Base-by-base conservation (phyloP, 495 filamentous ascomycete genomes). In the Echria macrotheca region DNA sequence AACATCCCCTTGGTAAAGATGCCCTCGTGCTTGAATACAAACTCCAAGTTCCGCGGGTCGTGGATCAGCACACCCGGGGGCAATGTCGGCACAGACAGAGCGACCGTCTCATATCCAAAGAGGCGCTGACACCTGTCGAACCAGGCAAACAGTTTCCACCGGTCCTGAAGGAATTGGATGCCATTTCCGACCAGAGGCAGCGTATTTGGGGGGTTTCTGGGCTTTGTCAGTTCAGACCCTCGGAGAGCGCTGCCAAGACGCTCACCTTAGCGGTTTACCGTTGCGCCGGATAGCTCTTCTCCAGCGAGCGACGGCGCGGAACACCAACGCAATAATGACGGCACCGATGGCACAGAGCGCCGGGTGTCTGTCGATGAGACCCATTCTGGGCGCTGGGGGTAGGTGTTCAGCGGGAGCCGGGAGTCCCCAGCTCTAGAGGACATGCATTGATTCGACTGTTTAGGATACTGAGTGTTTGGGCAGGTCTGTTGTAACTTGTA, bases 61-160 rank as follows among this genome's bases (percentile, higher is more conserved):
- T 78, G 79, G 49, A 82, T 77, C 23, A 82, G 71, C 29, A 81
- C 74, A 0, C 75, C 78, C 1, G 78, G 72, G 8, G 78, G 78
- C 25, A 82, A 55, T 0, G 75, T 75, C 14, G 79, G 79, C 6
- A 82, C 77, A 5, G 64, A 71, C 21, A 82, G 72, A 43, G 77
- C 70, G 44, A 76, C 75, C 0, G 79, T 81, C 58, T 75, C 74
- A 26, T 73, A 69, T 33, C 76, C 78, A 41, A 75, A 76, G 38
- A 62, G 61, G 21, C 62, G 67, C 46, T 81, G 73, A 53, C 76
- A 78, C 43, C 71, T 68, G 49, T 72, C 69, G 55, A 82, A 82
- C 79, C 79, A 82, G 12, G 71, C 64, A 43, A 82, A 76, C 8
- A 82, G 64, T 47, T 73, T 73, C 58, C 79, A 72, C 4, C 79